Conservation (phyloP, 176 grass and related monocot genomes). For the Carex kokanica region DNA sequence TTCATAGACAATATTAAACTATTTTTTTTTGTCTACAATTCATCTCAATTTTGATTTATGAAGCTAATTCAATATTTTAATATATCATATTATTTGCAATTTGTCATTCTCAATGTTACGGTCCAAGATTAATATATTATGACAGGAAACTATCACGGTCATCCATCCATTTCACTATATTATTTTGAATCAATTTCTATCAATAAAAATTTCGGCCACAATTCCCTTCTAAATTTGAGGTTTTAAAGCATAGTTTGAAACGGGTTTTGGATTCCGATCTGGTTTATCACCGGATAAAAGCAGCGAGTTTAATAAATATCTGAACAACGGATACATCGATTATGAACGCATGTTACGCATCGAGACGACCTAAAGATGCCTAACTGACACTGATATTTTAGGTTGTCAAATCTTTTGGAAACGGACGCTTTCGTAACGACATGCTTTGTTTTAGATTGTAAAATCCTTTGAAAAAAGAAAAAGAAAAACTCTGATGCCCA, state of each 20-base stretch:
- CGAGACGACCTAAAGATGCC: not conserved
- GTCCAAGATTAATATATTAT: not conserved
- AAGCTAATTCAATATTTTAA: too few relatives aligned
- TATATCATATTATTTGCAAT: too few relatives aligned
- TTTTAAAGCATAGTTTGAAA: not conserved
- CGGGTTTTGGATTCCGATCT: not conserved
- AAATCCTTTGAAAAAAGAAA: not conserved
- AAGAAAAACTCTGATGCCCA: not conserved
- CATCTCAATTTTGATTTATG: too few relatives aligned
- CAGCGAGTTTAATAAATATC: not conserved
- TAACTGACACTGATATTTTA: conserved; percentile 14
- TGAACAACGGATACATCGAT: not conserved
- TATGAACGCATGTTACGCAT: not conserved
- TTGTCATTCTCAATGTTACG: too few relatives aligned
- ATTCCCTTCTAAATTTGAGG: not conserved
- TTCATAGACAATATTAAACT: too few relatives aligned
- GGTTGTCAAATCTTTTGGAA: conserved; percentile 4
- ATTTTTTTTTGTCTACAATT: too few relatives aligned
- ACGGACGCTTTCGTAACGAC: not conserved
- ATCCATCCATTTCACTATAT: too few relatives aligned
- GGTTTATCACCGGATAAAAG: not conserved
- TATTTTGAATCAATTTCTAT: too few relatives aligned
- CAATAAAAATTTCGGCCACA: not conserved
- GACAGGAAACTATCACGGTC: too few relatives aligned
- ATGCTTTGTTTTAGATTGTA: not conserved